Evolutionary conservation across 768 basidiomycete genomes (phyloP), one percentile per base, ranked within the genome.

Genomic region (Melanogaster broomeanus): DNA sequence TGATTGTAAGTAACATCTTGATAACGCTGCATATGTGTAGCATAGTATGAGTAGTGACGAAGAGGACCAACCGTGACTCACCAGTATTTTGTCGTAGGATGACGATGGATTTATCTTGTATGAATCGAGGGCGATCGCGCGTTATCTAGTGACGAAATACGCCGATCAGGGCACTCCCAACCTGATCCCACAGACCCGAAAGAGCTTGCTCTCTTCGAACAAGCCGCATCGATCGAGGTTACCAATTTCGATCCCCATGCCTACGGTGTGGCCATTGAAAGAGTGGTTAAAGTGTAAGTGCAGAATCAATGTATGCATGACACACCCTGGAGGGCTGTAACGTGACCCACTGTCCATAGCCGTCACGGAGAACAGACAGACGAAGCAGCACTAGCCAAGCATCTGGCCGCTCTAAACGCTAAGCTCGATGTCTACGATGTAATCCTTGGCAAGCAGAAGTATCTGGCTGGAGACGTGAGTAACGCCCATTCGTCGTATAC

Each of bases 401-500:
- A 59, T 25, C 37, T 69, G 4, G 40, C 38, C 1, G 56, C 56
- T 10, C 61, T 80, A 16, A 66, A 66, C 1, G 59, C 55, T 4
- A 78, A 73, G 41, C 71, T 86, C 4, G 75, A 79, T 16, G 78
- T 59, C 4, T 85, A 84, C 53, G 77, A 85, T 10, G 59, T 55
- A 15, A 79, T 87, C 34, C 70, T 85, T 15, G 62, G 67, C 18
- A 83, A 79, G 62, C 76, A 78, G 30, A 64, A 71, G 28, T 85
- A 83, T 56, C 64, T 84, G 6, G 79, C 79, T 24, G 84, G 85
- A n/a, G 69, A 82, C 55, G 83, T 80, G 52, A 46, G 75, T 66
- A 19, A 11, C 9, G 19, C 21, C 11, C 11, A 21, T 15, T 24
- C 24, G 2, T 16, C 22, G 42, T 24, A 22, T 27, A 22, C 4